Base-by-base conservation (phyloP, 2,329 filamentous ascomycete genomes). In the Colletotrichum sansevieriae region DNA sequence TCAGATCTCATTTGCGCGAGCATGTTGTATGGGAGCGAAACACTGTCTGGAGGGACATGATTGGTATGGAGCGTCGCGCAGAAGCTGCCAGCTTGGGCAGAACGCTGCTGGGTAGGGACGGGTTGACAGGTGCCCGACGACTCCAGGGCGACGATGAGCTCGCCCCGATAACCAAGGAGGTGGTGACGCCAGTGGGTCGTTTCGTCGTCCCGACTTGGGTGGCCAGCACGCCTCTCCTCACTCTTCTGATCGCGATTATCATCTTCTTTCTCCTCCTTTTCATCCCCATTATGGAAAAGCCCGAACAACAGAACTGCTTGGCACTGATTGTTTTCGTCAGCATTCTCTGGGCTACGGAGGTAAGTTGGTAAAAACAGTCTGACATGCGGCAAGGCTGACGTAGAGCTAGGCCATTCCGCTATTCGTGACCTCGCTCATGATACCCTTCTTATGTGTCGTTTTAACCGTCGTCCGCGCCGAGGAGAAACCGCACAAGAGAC, bases 11-110 rank as follows among this genome's bases (percentile, higher is more conserved):
- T 76, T 86, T 99, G 29, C 87, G 96, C 65, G 97, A 99, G 80
- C 96, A 99, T 78, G 95, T 99, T 20, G 95, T 98, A 0, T 99
- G 96, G 97, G 97, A 99, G 79, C 89, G 96, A 65, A 99, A 99
- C 77, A 99, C 96, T 0, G 96, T 99, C 18, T 99, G 96, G 96
- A 87, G 97, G 81, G 96, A 99, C 75, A 96, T 99, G 89, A 99
- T 99, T 77, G 96, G 95, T 61, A 95, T 99, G 73, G 97, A 99
- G 82, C 88, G 96, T 22, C 95, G 97, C 77, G 94, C 94, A 1
- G 95, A 98, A 80, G 97, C 96, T 9, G 95, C 95, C 9, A 96
- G 95, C 73, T 87, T 99, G 72, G 96, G 96, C 22, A 90, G 92
- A 72, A 93, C 93, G 0, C 85, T 98, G 63, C 87, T 98, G 2